Percentiles rank a stretch among this genome's conserved stretches.
Evolutionary conservation across 345 rosid genomes (phyloP).

Genomic region (Syzygium aromaticum): DNA sequence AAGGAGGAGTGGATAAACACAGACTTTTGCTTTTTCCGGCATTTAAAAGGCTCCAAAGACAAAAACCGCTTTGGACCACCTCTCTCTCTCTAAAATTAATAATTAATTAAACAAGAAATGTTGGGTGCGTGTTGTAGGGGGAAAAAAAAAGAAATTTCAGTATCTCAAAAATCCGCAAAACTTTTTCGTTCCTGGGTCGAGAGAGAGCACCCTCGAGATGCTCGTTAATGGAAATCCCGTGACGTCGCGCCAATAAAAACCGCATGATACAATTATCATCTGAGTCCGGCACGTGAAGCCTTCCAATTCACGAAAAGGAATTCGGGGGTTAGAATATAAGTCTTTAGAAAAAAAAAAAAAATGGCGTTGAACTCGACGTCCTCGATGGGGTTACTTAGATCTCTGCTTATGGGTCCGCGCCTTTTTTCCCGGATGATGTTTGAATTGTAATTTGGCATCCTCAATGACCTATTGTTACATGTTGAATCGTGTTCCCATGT

Average conservation of each 20-base stretch:
- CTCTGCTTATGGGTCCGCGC: no score
- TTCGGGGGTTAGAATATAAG: no score
- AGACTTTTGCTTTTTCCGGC: neutral
- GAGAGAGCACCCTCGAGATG: neutral
- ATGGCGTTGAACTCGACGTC: no score
- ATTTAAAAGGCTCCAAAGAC: neutral
- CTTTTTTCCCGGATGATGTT: neutral
- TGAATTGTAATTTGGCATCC: neutral
- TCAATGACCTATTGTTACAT: neutral
- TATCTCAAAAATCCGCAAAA: neutral
- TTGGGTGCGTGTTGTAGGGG: neutral
- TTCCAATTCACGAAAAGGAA: no score
- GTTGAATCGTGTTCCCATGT: neutral
- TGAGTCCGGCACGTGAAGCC: no score
- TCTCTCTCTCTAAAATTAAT: neutral
- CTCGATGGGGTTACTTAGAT: no score
- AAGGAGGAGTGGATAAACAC: neutral
- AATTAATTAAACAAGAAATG: neutral
- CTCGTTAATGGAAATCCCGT: neutral
- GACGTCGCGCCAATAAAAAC: neutral
- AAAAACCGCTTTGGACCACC: neutral
- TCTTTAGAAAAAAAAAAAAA: no score
- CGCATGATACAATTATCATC: no score
- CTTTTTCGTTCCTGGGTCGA: rapidly evolving
- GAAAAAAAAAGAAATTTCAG: no score